phyloP scores from a whole-genome alignment of 768 basidiomycete genomes.

The Pholiota microspora region DNA sequence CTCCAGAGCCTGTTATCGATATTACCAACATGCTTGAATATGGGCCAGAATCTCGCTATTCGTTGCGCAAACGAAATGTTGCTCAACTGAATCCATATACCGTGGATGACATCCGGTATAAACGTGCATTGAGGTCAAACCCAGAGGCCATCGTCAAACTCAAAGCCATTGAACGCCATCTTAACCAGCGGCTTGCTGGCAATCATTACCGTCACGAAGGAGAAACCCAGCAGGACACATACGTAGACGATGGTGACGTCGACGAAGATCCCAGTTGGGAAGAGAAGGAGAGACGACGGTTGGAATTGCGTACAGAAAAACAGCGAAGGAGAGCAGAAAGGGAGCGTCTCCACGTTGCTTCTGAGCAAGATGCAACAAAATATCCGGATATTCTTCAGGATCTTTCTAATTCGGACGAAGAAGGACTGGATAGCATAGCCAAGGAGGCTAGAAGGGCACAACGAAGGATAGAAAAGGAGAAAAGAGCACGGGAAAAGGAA shows the following conservation, averaged over 20 bases:
- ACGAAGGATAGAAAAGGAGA: slow-evolving; percentile 20
- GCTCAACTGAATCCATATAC: slow-evolving; percentile 64
- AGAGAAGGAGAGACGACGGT: slow-evolving; percentile 10
- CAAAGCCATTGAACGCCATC: slow-evolving; percentile 29
- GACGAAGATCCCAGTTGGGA: slow-evolving; percentile 18
- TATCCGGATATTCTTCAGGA: slow-evolving; percentile 37
- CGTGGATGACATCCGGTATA: slow-evolving; percentile 53
- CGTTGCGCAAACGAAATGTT: slow-evolving; percentile 51
- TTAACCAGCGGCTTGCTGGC: slow-evolving; percentile 21
- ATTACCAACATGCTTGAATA: slow-evolving; percentile 1
- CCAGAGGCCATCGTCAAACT: slow-evolving; percentile 71
- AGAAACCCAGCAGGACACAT: slow-evolving; percentile 26
- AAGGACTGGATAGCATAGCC: slow-evolving; percentile 29
- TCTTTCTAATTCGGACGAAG: slow-evolving; percentile 41
- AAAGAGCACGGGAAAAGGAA: slow-evolving; percentile 11
- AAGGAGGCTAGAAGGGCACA: slow-evolving; percentile 31
- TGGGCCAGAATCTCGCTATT: slow-evolving; percentile 37
- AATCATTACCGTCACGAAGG: slow-evolving; percentile 30
- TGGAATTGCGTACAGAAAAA: slow-evolving; percentile 2
- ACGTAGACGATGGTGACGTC: slow-evolving; percentile 7
- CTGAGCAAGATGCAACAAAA: slow-evolving; percentile 15
- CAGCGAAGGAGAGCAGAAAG: slow-evolving; percentile 6
- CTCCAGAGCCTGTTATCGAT: not conserved
- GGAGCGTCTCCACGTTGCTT: not conserved
- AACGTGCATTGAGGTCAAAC: slow-evolving; percentile 43